Evolutionary conservation across 257 asterid species (phyloP), one percentile per base, ranked within the genome.

Genomic region (Mitragyna speciosa): DNA sequence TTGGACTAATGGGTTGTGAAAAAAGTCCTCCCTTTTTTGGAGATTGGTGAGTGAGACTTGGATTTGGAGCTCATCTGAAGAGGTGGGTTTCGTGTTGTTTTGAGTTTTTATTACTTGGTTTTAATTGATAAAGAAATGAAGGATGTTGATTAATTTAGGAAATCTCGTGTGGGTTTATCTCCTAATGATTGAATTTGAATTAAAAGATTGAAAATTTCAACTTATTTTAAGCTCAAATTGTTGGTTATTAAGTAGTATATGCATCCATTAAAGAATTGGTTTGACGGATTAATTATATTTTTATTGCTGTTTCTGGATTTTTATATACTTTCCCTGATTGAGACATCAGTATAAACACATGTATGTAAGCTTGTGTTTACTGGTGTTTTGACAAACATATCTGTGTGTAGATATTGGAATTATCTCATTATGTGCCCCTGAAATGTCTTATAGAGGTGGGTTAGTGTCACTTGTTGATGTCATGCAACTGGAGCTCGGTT

Each of bases 141-240:
- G 76, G 82, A 82, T 87, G 81, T 81, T 88, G 83, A 86, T 86
- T 84, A 73, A 82, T 78, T 87, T 86, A 79, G 67, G 82, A 76
- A 85, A 83, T 84, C 85, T 87, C 85, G 86, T 78, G 85, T 84
- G 92, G 94, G 81, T 83, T 88, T 83, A 74, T 80, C 84, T 84
- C 78, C 92, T 87, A 88, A 93, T 90, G 91, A 93, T 92, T 92
- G 91, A 66, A 49, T 84, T 84, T 89, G 84, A 69, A 75, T 79
- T 73, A 64, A 82, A 88, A 83, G 84, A 75, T 87, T 63, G 81
- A 61, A 66, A 78, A 76, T 87, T 85, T 78, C 76, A 81, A 74
- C 79, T 78, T 89, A 88, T 2, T 84, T 82, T 80, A 86, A 87
- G 82, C 80, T 81, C 87, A 85, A 88, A 77, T 92, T 87, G 91